Percentiles rank a stretch among this genome's conserved stretches.
phyloP scores from a whole-genome alignment of 305 asterid genomes.

The Solanum hybrid region DNA sequence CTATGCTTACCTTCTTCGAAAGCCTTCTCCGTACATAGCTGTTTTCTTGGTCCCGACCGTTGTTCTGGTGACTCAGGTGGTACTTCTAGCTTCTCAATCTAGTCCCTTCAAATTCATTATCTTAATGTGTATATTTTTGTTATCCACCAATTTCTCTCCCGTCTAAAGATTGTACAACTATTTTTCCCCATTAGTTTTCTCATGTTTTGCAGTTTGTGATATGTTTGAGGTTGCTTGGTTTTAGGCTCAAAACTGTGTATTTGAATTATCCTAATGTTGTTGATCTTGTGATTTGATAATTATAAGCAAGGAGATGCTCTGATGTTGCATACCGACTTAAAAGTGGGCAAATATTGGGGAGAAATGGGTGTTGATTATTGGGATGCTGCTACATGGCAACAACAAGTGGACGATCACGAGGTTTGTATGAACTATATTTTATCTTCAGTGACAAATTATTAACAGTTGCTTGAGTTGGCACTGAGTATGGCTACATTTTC shows the following conservation, averaged over 20 bases:
- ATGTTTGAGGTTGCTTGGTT: neutral
- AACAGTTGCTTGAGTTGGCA: neutral
- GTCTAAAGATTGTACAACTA: too few species aligned
- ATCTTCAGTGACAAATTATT: neutral
- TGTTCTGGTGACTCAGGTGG: neutral
- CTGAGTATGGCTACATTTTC: too few species aligned
- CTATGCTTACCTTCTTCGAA: neutral
- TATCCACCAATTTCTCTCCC: too few species aligned
- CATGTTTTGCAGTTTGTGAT: neutral
- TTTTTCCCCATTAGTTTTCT: too few species aligned
- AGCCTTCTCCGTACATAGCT: neutral
- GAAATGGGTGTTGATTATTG: neutral
- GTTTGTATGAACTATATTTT: neutral
- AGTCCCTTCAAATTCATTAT: neutral
- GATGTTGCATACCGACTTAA: neutral
- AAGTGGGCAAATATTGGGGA: neutral
- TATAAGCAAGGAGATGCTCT: neutral
- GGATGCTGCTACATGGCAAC: neutral
- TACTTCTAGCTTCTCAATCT: neutral
- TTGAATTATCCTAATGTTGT: neutral
- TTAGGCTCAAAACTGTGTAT: neutral
- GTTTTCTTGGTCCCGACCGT: neutral
- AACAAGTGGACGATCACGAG: neutral
- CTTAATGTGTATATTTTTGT: neutral
- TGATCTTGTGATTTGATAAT: neutral